Percentiles rank a stretch among this genome's conserved stretches.
phyloP scores from a whole-genome alignment of 129 eudicot species.

The Pittosporum tobira region DNA sequence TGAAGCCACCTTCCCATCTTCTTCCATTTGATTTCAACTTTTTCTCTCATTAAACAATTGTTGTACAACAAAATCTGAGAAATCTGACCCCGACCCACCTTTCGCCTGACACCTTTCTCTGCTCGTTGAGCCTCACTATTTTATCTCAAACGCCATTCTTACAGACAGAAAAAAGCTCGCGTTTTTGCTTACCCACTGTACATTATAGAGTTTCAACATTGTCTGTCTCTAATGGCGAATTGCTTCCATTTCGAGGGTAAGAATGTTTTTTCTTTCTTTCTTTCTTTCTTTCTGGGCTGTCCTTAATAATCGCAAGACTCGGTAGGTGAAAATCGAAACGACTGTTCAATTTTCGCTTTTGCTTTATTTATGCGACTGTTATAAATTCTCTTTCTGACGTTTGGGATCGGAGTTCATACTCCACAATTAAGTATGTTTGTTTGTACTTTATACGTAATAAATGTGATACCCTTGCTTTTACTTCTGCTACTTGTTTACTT shows the following conservation, averaged over 20 bases:
- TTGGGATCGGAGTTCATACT: slow-evolving; percentile 13
- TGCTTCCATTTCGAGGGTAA: slow-evolving; percentile 26
- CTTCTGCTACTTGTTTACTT: slow-evolving; percentile 33
- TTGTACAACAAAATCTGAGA: too few species aligned
- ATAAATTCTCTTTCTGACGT: neutral
- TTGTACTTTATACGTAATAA: slow-evolving; percentile 15
- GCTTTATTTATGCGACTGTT: neutral
- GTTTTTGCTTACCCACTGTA: too few species aligned
- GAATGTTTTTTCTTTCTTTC: slow-evolving; percentile 24
- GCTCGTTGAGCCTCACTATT: too few species aligned
- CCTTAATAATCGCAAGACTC: too few species aligned
- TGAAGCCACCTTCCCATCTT: too few species aligned
- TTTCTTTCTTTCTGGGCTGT: neutral
- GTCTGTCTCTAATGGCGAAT: slow-evolving; percentile 13
- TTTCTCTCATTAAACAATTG: too few species aligned
- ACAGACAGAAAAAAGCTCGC: neutral
- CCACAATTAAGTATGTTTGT: slow-evolving; percentile 10
- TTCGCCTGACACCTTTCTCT: neutral
- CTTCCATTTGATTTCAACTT: too few species aligned
- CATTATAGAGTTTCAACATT: slow-evolving; percentile 8
- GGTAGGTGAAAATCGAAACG: too few species aligned
- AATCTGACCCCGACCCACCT: slow-evolving; percentile 7
- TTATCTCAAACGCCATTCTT: too few species aligned
- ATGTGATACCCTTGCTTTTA: slow-evolving; percentile 33
- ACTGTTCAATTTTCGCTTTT: slow-evolving; percentile 3